Conservation (phyloP, 2,329 filamentous ascomycete species). For the Fusarium sp. region DNA sequence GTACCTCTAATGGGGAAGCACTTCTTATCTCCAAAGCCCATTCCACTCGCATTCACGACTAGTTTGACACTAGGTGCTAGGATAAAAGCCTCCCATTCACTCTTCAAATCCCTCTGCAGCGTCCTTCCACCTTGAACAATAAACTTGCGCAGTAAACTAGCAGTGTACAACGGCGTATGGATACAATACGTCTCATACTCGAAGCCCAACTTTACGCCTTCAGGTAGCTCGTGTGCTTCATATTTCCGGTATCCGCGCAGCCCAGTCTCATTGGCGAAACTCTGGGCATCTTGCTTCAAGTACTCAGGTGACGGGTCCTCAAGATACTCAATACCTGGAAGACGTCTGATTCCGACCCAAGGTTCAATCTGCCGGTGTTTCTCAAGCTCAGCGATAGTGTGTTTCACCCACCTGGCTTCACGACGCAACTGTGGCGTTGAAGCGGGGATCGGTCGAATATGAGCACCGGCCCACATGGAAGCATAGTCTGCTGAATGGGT, state of each 20-base stretch:
- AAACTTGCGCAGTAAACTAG: constrained; percentile 45
- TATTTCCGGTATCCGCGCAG: constrained; percentile 44
- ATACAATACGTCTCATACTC: constrained; percentile 65
- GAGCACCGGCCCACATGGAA: constrained; percentile 66
- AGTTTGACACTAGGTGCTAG: constrained; percentile 35
- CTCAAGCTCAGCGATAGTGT: constrained; percentile 40
- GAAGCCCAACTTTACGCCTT: constrained; percentile 55
- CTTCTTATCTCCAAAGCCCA: constrained; percentile 46
- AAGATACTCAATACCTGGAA: constrained; percentile 62
- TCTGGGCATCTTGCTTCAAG: constrained; percentile 37
- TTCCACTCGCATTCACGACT: constrained; percentile 48
- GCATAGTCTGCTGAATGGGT: constrained; percentile 56
- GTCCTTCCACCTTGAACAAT: constrained; percentile 45
- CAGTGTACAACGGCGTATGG: constrained; percentile 64
- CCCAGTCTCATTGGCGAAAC: constrained; percentile 43
- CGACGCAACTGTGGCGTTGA: constrained; percentile 45
- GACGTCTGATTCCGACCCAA: constrained; percentile 57
- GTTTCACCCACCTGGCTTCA: constrained; percentile 47
- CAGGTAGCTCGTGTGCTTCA: constrained; percentile 50
- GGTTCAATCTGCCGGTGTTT: constrained; percentile 38
- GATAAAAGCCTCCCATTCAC: constrained; percentile 46
- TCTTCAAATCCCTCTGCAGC: constrained; percentile 39
- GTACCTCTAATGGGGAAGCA: constrained; percentile 48
- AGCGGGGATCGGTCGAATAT: constrained; percentile 61
- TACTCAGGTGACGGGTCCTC: constrained; percentile 56